These are phyloP conservation scores for Jatropha podagrica DNA, from an alignment of 441 rosid genomes.

Conservation along the genomic window DNA sequence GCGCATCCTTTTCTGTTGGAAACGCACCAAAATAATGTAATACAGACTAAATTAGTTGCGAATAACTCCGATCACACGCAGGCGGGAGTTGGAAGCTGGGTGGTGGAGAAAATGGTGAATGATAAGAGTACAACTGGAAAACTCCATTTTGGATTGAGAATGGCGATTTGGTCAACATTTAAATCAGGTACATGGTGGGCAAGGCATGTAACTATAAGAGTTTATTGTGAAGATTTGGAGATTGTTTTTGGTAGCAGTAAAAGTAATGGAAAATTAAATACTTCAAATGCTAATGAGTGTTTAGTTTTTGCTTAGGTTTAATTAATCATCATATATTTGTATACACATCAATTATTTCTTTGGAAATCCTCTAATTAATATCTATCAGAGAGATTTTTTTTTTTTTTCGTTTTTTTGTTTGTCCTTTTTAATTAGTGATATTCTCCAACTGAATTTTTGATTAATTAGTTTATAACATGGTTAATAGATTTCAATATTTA, in stretches of 20 bases:
- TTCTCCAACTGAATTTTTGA: too few relatives aligned
- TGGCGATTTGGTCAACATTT: constrained; percentile 38
- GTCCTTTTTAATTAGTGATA: too few relatives aligned
- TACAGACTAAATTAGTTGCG: constrained; percentile 36
- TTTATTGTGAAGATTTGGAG: constrained; percentile 42
- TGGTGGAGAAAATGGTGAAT: constrained; percentile 32
- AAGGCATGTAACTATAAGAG: constrained; percentile 39
- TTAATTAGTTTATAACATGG: too few relatives aligned
- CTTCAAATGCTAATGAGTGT: constrained; percentile 37
- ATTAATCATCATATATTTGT: too few relatives aligned
- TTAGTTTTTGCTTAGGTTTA: constrained; percentile 23
- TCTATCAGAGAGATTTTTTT: too few relatives aligned
- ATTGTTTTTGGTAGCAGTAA: constrained; percentile 34
- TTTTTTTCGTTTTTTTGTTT: too few relatives aligned
- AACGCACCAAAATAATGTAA: constrained; percentile 27
- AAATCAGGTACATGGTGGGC: constrained; percentile 53
- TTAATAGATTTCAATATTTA: too few relatives aligned
- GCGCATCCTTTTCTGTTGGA: constrained; percentile 53
- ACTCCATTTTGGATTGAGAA: constrained; percentile 44
- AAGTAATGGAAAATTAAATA: constrained; percentile 33
- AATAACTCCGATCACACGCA: constrained; percentile 24
- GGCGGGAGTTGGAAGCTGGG: constrained; percentile 27
- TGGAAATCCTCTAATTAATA: too few relatives aligned
- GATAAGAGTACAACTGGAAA: constrained; percentile 36
- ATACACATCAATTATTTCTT: too few relatives aligned